These are phyloP conservation scores for Monosporascus ibericus DNA, from an alignment of 2,329 filamentous ascomycete genomes.

Conservation along the genomic window DNA sequence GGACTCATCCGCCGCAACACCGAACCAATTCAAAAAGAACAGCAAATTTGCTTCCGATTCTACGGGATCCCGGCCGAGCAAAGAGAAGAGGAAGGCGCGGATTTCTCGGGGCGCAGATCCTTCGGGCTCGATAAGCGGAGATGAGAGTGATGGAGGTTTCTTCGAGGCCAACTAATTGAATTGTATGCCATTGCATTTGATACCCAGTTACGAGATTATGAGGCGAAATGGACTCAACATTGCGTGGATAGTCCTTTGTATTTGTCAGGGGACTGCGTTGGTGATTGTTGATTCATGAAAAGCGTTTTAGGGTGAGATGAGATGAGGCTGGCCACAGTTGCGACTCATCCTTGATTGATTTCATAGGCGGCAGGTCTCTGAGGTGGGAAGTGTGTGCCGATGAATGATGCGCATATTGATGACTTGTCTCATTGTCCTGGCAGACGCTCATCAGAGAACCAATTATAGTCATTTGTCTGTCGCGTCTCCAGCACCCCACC, in stretches of 20 bases:
- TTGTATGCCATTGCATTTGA: background rate
- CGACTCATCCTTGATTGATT: no score
- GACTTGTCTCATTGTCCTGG: no score
- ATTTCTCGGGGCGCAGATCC: constrained; percentile 27
- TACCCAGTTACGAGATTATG: background rate
- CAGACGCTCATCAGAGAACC: no score
- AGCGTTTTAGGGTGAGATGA: background rate
- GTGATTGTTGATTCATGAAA: background rate
- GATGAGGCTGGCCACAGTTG: no score
- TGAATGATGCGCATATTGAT: no score
- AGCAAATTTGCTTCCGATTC: constrained; percentile 4
- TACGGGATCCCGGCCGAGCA: constrained; percentile 8
- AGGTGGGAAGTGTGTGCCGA: no score
- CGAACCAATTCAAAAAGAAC: constrained; percentile 9
- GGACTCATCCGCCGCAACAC: constrained; percentile 5
- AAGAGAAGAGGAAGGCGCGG: constrained; percentile 26
- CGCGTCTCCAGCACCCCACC: no score
- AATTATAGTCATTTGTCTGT: no score
- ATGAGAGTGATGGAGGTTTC: constrained; percentile 52
- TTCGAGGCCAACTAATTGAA: constrained; percentile 38
- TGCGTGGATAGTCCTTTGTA: background rate
- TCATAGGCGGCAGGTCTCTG: no score
- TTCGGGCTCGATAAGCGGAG: constrained; percentile 23
- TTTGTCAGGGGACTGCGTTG: background rate
- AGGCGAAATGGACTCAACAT: background rate